Percentiles rank a stretch among this genome's conserved stretches.
Conservation (phyloP, 331 rosid species). For the Cydonia oblonga region DNA sequence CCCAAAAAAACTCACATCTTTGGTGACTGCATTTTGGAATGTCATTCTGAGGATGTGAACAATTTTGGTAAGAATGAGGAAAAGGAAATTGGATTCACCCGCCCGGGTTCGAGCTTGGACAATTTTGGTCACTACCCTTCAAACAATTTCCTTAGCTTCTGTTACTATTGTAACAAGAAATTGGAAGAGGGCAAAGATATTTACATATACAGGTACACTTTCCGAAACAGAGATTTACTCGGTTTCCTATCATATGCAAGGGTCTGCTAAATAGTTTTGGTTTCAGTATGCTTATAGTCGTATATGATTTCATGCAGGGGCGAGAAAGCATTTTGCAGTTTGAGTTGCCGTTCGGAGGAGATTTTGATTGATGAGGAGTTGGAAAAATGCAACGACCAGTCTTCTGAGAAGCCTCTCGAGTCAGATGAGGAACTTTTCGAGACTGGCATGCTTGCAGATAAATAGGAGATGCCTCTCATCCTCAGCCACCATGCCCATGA, state of each 20-base stretch:
- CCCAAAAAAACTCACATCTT: conserved; percentile 75
- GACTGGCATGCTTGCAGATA: conserved; percentile 32
- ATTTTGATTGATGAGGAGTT: conserved; percentile 63
- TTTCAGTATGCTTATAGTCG: background rate
- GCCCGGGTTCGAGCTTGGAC: background rate
- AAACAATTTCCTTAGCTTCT: conserved; percentile 54
- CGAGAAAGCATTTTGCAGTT: conserved; percentile 81
- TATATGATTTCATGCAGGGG: conserved; percentile 48
- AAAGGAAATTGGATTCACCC: conserved; percentile 22
- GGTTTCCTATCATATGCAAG: background rate
- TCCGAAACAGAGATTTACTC: background rate
- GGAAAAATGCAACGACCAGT: conserved; percentile 29
- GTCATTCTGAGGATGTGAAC: conserved; percentile 31
- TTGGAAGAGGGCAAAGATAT: conserved; percentile 76
- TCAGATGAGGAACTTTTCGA: conserved; percentile 26
- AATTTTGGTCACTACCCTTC: conserved; percentile 36
- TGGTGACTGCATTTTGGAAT: conserved; percentile 74
- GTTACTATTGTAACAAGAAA: conserved; percentile 61
- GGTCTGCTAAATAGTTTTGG: background rate
- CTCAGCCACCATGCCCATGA: conserved; percentile 16
- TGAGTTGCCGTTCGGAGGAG: conserved; percentile 57
- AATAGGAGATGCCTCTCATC: conserved; percentile 20
- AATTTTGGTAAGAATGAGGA: conserved; percentile 29
- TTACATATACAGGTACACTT: conserved; percentile 67
- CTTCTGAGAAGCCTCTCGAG: conserved; percentile 25